phyloP scores from a whole-genome alignment of 805 yeast genomes.

The Cyberlindnera mississippiensis region DNA sequence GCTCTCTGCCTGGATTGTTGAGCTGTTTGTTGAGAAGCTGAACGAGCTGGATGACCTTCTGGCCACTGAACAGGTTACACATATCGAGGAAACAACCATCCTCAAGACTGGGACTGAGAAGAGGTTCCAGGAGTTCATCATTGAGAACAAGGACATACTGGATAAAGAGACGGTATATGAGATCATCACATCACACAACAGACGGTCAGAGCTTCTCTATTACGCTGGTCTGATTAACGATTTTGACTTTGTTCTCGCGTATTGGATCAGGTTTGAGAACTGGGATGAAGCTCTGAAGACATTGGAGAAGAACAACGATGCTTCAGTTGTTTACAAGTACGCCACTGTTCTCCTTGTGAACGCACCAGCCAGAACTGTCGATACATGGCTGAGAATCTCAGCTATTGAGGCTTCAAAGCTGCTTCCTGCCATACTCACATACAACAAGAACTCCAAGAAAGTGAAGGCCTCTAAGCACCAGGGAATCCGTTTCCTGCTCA shows the following conservation, averaged over 20 bases:
- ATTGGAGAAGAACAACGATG: slow-evolving; percentile 45
- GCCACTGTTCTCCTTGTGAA: slow-evolving; percentile 67
- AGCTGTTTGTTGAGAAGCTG: slow-evolving; percentile 30
- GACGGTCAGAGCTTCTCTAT: slow-evolving; percentile 56
- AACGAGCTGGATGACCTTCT: slow-evolving; percentile 33
- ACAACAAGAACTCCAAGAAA: slow-evolving; percentile 46
- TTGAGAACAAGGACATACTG: slow-evolving; percentile 41
- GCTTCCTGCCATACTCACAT: slow-evolving; percentile 72
- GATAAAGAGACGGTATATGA: slow-evolving; percentile 71
- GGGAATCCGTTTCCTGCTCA: slow-evolving; percentile 60
- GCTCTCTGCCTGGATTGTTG: slow-evolving; percentile 35
- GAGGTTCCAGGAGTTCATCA: slow-evolving; percentile 47
- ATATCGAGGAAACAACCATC: slow-evolving; percentile 22
- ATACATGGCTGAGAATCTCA: slow-evolving; percentile 66
- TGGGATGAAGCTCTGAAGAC: slow-evolving; percentile 73
- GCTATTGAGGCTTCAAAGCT: slow-evolving; percentile 58
- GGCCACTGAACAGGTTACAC: slow-evolving; percentile 26
- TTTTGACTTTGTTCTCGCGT: slow-evolving; percentile 60
- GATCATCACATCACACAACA: slow-evolving; percentile 62
- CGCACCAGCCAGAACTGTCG: slow-evolving; percentile 64
- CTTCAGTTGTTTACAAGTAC: slow-evolving; percentile 54
- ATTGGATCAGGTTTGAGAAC: slow-evolving; percentile 62
- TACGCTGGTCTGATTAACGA: slow-evolving; percentile 70
- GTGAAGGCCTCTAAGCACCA: slow-evolving; percentile 50
- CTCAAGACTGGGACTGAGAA: slow-evolving; percentile 26